Conservation (phyloP, 345 rosid genomes). For the Clarkia xantiana region DNA sequence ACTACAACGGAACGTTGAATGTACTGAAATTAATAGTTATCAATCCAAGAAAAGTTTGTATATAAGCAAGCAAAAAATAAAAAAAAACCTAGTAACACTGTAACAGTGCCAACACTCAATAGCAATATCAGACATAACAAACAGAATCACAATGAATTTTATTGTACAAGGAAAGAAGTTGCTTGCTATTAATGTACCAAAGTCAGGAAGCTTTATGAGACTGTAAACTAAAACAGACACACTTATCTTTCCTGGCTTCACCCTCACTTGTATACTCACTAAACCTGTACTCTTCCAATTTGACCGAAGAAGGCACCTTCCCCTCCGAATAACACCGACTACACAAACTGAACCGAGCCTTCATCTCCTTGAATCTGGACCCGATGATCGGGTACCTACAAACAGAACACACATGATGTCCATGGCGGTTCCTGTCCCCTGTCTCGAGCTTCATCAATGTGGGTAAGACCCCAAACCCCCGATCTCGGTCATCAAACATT, state of each 20-base stretch:
- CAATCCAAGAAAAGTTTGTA: too few relatives aligned
- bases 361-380: constrained; percentile 84
- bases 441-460: constrained; percentile 70
- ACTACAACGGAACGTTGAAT: constrained; percentile 13
- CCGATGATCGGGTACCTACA: constrained; percentile 88
- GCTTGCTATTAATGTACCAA: constrained; percentile 6
- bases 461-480: constrained; percentile 89
- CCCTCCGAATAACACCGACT: constrained; percentile 91
- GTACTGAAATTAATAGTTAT: too few relatives aligned
- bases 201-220: constrained; percentile 35
- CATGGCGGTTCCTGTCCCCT: constrained; percentile 82
- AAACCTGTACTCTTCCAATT: constrained; percentile 73
- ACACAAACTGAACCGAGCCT: constrained; percentile 72
- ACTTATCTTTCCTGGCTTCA: constrained; percentile 81
- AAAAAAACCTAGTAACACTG: too few relatives aligned
- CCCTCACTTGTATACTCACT: constrained; percentile 60
- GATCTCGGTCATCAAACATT: constrained; percentile 78
- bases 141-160: too few relatives aligned
- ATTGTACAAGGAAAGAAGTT: too few relatives aligned
- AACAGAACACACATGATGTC: constrained; percentile 61
- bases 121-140: too few relatives aligned
- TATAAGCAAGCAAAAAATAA: too few relatives aligned
- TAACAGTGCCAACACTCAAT: too few relatives aligned
- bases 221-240: constrained; percentile 55
- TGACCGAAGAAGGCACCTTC: constrained; percentile 59